These are phyloP conservation scores for Byssochlamys sp. DNA, from an alignment of 2,329 filamentous ascomycete species.

Conservation along the genomic window DNA sequence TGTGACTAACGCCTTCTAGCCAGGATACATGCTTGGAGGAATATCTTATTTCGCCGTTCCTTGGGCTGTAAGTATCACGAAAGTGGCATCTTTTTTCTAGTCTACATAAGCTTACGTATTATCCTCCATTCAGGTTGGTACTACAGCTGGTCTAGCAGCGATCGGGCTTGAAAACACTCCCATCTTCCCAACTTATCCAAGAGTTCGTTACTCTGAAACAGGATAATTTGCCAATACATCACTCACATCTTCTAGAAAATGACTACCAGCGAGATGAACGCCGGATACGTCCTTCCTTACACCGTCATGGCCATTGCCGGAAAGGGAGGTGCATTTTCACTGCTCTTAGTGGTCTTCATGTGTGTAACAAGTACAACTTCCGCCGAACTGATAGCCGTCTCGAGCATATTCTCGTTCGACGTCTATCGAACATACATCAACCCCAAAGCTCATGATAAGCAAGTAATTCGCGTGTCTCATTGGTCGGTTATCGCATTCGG, in stretches of 20 bases:
- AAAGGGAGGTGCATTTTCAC: constrained; percentile 2
- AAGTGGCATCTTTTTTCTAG: neutral
- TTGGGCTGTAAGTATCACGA: constrained; percentile 2
- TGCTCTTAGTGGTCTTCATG: constrained; percentile 4
- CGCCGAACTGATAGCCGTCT: constrained; percentile 3
- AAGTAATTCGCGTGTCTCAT: constrained; percentile 4
- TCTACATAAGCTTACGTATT: neutral
- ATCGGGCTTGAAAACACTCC: constrained; percentile 2
- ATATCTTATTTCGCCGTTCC: constrained; percentile 4
- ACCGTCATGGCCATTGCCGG: constrained; percentile 4
- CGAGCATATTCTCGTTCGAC: constrained; percentile 4
- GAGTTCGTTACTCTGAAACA: neutral
- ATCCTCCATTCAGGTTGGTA: constrained; percentile 1
- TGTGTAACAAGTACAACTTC: constrained; percentile 3
- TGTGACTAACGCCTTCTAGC: neutral
- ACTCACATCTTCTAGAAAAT: neutral
- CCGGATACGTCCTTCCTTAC: constrained; percentile 5
- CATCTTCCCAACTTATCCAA: constrained; percentile 2
- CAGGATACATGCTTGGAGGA: constrained; percentile 5
- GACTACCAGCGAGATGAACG: constrained; percentile 4
- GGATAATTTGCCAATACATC: neutral
- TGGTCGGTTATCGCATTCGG: constrained; percentile 3
- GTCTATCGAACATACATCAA: constrained; percentile 3
- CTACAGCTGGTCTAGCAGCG: constrained; percentile 3
- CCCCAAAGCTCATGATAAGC: constrained; percentile 1